phyloP scores from a whole-genome alignment of 2,329 filamentous ascomycete genomes.

The Sporothrix phasma region DNA sequence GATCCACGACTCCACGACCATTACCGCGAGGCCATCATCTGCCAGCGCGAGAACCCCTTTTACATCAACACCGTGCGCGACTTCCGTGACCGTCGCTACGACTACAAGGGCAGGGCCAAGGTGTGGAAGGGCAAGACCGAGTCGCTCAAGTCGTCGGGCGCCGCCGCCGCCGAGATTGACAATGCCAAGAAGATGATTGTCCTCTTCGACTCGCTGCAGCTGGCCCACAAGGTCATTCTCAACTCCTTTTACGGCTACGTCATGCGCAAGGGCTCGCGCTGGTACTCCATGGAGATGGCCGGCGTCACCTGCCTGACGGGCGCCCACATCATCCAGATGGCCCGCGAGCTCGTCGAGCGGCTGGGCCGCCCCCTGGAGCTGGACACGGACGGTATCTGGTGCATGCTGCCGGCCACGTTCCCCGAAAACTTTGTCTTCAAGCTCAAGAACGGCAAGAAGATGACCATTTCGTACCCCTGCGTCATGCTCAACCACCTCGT shows the following conservation, averaged over 20 bases:
- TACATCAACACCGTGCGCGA: constrained; percentile 94
- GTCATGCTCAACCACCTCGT: constrained; percentile 99
- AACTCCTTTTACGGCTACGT: constrained; percentile 99
- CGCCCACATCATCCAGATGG: constrained; percentile 93
- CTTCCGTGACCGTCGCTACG: constrained; percentile 93
- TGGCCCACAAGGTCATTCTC: constrained; percentile 97
- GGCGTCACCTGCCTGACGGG: constrained; percentile 96
- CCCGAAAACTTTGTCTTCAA: constrained; percentile 95
- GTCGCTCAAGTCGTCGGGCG: constrained; percentile 71
- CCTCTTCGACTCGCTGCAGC: constrained; percentile 86
- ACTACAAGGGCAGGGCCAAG: constrained; percentile 97
- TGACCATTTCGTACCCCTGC: constrained; percentile 94
- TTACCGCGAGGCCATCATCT: constrained; percentile 96
- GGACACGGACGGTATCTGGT: constrained; percentile 99
- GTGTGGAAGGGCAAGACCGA: constrained; percentile 98
- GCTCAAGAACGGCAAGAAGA: constrained; percentile 89
- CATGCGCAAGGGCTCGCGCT: constrained; percentile 96
- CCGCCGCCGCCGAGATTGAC: constrained; percentile 66
- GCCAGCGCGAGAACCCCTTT: constrained; percentile 94
- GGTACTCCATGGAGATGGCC: constrained; percentile 99
- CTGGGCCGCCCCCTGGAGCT: constrained; percentile 87
- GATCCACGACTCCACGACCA: constrained; percentile 89
- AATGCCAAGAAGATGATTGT: constrained; percentile 98
- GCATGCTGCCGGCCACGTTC: constrained; percentile 91
- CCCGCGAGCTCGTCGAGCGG: constrained; percentile 82